These are phyloP conservation scores for Geranium rotundifolium DNA, from an alignment of 345 rosid species.

Conservation along the genomic window DNA sequence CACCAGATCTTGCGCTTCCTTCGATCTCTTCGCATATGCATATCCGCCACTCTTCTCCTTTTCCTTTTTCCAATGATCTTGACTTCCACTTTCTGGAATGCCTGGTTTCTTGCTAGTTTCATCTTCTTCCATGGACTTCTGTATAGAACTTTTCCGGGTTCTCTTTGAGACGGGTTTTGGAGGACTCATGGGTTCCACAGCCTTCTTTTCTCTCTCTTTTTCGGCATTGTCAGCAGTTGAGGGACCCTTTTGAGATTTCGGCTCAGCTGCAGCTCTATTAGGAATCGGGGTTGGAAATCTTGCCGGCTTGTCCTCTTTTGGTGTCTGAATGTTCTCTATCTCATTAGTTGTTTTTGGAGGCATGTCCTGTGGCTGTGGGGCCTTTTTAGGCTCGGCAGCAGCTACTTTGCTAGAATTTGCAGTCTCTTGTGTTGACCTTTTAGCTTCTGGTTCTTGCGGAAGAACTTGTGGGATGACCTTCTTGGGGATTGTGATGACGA, in stretches of 20 bases:
- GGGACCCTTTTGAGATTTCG: not conserved
- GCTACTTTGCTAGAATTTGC: not conserved
- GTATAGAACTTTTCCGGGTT: not conserved
- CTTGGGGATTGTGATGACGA: conserved; percentile 8
- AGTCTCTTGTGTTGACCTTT: not conserved
- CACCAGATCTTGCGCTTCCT: not conserved
- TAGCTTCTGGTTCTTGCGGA: not conserved
- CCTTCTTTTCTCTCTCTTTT: not conserved
- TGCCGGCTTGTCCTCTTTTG: too few relatives aligned
- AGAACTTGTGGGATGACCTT: not conserved
- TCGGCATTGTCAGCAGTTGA: too few relatives aligned
- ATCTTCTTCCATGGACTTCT: not conserved
- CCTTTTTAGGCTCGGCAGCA: not conserved
- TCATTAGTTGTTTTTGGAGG: too few relatives aligned
- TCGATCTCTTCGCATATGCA: not conserved
- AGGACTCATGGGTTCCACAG: not conserved
- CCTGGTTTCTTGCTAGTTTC: not conserved
- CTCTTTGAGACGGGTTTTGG: not conserved
- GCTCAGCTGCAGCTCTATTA: too few relatives aligned
- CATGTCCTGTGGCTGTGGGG: too few relatives aligned
- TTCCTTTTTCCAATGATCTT: not conserved
- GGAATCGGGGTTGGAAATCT: too few relatives aligned
- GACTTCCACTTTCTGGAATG: not conserved
- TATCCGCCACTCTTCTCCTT: conserved; percentile 2
- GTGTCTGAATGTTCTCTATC: too few relatives aligned